Evolutionary conservation across 768 basidiomycete species (phyloP).

Genomic region (Dictyophora rubrovolvata): DNA sequence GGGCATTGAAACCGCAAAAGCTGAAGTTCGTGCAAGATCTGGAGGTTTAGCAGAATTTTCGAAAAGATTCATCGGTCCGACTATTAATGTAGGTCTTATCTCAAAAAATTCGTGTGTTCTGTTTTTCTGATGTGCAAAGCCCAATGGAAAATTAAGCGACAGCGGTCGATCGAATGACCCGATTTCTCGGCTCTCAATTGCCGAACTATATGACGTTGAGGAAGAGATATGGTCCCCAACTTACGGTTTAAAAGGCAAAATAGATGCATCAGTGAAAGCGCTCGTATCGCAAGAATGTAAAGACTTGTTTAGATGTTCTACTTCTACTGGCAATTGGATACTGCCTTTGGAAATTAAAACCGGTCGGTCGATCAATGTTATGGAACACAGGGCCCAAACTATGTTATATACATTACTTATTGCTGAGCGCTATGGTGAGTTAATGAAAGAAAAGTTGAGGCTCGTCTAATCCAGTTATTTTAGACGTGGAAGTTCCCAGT

Average conservation of each 20-base stretch:
- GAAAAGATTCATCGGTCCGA: conserved; percentile 50
- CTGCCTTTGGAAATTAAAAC: conserved; percentile 97
- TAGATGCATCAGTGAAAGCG: conserved; percentile 81
- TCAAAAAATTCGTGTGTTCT: not conserved
- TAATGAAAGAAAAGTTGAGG: no score
- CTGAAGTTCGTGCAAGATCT: conserved; percentile 52
- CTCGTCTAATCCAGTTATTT: no score
- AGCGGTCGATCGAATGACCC: conserved; percentile 43
- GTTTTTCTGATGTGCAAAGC: conserved; percentile 27
- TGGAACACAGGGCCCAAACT: conserved; percentile 97
- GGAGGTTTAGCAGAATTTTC: conserved; percentile 57
- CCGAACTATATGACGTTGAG: conserved; percentile 75
- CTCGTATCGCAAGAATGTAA: conserved; percentile 36
- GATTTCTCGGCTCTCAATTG: conserved; percentile 56
- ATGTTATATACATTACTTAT: conserved; percentile 92
- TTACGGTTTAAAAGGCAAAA: conserved; percentile 90
- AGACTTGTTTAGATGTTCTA: not conserved
- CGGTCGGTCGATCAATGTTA: conserved; percentile 59
- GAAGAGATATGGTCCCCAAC: conserved; percentile 97
- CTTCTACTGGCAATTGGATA: conserved; percentile 17
- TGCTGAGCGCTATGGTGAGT: conserved; percentile 69
- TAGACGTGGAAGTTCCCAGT: conserved; percentile 61
- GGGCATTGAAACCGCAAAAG: conserved; percentile 49
- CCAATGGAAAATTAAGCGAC: conserved; percentile 56
- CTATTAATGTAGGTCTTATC: conserved; percentile 45